Evolutionary conservation across 2,329 filamentous ascomycete genomes (phyloP).

Genomic region (Talaromyces sp.): DNA sequence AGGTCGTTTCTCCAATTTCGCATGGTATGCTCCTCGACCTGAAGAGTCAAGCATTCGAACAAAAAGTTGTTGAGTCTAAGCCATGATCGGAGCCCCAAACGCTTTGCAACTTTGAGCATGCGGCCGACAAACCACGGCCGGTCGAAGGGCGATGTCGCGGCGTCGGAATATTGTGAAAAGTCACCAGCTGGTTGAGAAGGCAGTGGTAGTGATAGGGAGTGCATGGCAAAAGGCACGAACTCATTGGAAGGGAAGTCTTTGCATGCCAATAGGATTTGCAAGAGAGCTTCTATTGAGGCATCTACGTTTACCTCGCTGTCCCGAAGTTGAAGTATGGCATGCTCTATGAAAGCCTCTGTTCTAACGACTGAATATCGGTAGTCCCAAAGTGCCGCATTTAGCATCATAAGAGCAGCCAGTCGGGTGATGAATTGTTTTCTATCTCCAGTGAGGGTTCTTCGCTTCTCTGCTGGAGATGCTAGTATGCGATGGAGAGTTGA

Average conservation of each 20-base stretch:
- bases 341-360: conserved; percentile 33
- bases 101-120: conserved; percentile 41
- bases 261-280: conserved; percentile 38
- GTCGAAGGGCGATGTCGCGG: conserved; percentile 26
- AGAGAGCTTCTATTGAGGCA: conserved; percentile 37
- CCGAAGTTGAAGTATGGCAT: conserved; percentile 30
- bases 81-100: conserved; percentile 33
- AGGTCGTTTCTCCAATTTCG: conserved; percentile 32
- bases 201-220: background rate
- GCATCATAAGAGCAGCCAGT: conserved; percentile 34
- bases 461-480: conserved; percentile 30
- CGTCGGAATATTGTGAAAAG: conserved; percentile 29
- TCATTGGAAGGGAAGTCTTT: conserved; percentile 27
- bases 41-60: conserved; percentile 35
- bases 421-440: conserved; percentile 40
- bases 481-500: conserved; percentile 35
- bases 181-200: conserved; percentile 21
- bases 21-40: conserved; percentile 23
- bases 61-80: conserved; percentile 35
- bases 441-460: conserved; percentile 34
- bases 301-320: conserved; percentile 37
- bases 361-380: conserved; percentile 32
- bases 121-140: conserved; percentile 40
- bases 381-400: conserved; percentile 41
- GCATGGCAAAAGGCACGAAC: background rate